Evolutionary conservation across 176 grass and related monocot species (phyloP), one percentile per base, ranked within the genome.

Genomic region (Musa acuminata): DNA sequence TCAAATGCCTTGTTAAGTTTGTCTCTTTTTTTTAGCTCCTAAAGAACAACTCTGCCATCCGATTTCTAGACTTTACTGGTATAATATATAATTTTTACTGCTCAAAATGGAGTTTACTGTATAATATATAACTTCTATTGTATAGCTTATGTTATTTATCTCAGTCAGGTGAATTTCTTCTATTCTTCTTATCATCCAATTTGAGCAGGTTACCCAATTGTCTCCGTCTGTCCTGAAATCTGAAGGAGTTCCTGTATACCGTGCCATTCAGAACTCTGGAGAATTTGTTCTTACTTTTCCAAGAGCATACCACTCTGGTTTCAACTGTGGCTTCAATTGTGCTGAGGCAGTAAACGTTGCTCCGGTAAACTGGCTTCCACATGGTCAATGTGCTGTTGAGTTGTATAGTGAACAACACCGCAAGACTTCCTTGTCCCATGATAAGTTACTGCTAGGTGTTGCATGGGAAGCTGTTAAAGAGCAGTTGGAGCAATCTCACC

Each of bases 261-360:
- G 90, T 54, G 81, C 53, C 75, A 80, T 93, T 74, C 94, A 98
- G 82, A 91, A 83, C 64, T 50, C 87, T 13, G 87, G 94, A 11
- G 89, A 98, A 49, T 98, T 98, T 51, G 80, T 98, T 79, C 83
- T 98, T 58, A 98, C 94, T 51, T 87, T 98, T 54, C 94, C 94
- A 0, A 73, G 90, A 23, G 94, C 94, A 72, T 98, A 98, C 82
- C 94, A 98, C 73, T 79, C 84, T 78, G 94, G 94, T 14, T 98
- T 98, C 84, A 98, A 98, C 58, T 93, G 84, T 77, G 94, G 94
- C 29, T 98, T 98, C 87, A 98, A 98, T 75, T 98, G 94, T 82
- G 94, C 94, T 0, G 94, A 98, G 80, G 94, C 94, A 21, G 94
- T 98, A 76, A 98, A 98, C 77, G 80, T 98, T 1, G 86, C 94